Evolutionary conservation across 1,284 basidiomycete genomes (phyloP).

Genomic region (Marasmius oreades): DNA sequence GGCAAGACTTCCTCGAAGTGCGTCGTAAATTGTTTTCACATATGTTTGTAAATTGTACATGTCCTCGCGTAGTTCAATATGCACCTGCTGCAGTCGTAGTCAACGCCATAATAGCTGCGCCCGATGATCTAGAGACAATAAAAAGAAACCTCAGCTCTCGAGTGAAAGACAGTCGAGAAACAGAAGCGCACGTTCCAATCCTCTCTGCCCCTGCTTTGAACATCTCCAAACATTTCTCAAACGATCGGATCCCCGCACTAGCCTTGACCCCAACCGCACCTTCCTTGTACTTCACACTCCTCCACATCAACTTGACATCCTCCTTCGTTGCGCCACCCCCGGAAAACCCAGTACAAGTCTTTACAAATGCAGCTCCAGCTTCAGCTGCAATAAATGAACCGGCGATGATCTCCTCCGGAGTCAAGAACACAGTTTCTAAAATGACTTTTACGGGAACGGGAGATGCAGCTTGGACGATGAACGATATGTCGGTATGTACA

Average conservation of each 20-base stretch:
- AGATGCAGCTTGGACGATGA: slow-evolving; percentile 31
- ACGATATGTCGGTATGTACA: slow-evolving; percentile 35
- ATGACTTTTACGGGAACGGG: slow-evolving; percentile 43
- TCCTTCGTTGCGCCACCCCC: slow-evolving; percentile 38
- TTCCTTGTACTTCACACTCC: slow-evolving; percentile 33
- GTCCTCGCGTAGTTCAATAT: not conserved
- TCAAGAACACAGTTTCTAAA: slow-evolving; percentile 42
- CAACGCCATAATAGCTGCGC: slow-evolving; percentile 18
- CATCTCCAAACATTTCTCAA: slow-evolving; percentile 43
- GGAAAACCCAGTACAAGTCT: slow-evolving; percentile 46
- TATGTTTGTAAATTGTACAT: no score
- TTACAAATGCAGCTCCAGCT: slow-evolving; percentile 45
- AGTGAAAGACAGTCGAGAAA: slow-evolving; percentile 6
- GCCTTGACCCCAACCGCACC: slow-evolving; percentile 44
- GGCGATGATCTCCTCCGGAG: slow-evolving; percentile 39
- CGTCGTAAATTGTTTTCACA: no score
- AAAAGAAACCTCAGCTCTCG: not conserved
- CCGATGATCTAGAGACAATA: slow-evolving; percentile 25
- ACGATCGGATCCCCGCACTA: slow-evolving; percentile 42
- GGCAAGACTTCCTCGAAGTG: no score
- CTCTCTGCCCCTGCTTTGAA: slow-evolving; percentile 44
- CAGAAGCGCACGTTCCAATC: slow-evolving; percentile 42
- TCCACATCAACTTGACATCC: slow-evolving; percentile 41
- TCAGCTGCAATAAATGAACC: slow-evolving; percentile 41
- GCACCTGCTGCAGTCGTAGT: not conserved